Conservation (phyloP, 2,329 filamentous ascomycete species). For the Sclerotinia trifoliorum region DNA sequence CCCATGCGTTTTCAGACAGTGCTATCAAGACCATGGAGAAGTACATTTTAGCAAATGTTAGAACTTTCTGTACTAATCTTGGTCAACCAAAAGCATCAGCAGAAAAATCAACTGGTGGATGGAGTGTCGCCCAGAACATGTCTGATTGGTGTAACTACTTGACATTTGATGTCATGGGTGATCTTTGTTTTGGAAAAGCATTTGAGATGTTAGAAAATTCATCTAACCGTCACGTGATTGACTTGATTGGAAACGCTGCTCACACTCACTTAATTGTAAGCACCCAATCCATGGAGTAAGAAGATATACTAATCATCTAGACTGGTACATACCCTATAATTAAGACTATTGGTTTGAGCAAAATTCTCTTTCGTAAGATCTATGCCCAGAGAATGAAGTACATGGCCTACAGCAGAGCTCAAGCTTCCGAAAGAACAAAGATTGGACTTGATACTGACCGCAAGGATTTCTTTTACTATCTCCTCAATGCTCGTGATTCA, state of each 20-base stretch:
- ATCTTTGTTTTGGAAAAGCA: conserved; percentile 51
- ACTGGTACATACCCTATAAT: conserved; percentile 67
- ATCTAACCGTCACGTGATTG: conserved; percentile 64
- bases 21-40: conserved; percentile 39
- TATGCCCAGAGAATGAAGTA: conserved; percentile 66
- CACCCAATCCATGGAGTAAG: neutral
- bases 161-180: conserved; percentile 52
- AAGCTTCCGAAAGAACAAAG: conserved; percentile 65
- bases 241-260: conserved; percentile 65
- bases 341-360: conserved; percentile 64
- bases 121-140: conserved; percentile 61
- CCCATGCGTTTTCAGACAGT: conserved; percentile 59
- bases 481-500: conserved; percentile 68
- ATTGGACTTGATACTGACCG: conserved; percentile 57
- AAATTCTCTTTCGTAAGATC: conserved; percentile 64
- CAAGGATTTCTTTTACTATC: conserved; percentile 74
- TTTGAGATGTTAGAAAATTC: conserved; percentile 49
- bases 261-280: conserved; percentile 65
- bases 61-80: conserved; percentile 63
- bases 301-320: conserved; percentile 25
- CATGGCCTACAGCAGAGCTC: conserved; percentile 67
- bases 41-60: conserved; percentile 36
- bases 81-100: conserved; percentile 39
- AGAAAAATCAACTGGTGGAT: conserved; percentile 43
- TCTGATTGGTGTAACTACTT: conserved; percentile 45